Evolutionary conservation across 2,329 filamentous ascomycete species (phyloP), one percentile per base, ranked within the genome.

Genomic region (Neoascochyta sp.): DNA sequence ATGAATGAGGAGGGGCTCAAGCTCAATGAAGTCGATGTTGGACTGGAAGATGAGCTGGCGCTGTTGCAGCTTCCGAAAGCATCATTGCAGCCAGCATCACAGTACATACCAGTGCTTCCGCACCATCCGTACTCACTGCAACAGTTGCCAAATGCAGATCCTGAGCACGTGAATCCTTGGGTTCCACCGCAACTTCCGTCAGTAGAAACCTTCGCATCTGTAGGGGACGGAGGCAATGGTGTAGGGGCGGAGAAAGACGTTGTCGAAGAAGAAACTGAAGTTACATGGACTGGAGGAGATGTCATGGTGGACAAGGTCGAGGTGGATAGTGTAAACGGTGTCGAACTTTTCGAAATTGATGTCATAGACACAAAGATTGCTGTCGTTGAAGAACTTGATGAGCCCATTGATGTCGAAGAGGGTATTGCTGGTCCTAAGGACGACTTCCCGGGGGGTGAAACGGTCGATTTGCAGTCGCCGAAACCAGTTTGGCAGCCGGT

Each of bases 401-500:
- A 19, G 5, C 19, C 24, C 10, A 12, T 19, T 12, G 17, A 22
- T 28, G 22, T 34, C 9, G 32, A 28, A 23, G 20, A 13, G 10
- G 22, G 16, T 16, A 21, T 32, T n/a, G 24, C 17, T 14, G 25
- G 16, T 24, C 19, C 9, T 23, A 22, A 30, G 14, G 23, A 30
- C 18, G 16, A 13, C 24, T 36, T 36, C 10, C 12, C 24, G 4
- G 24, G 23, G 15, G 27, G 14, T 16, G 24, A 16, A 14, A 13
- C 22, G 7, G 26, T 13, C 16, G 22, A 24, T 4, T 16, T 43
- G 41, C 56, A 61, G 27, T 45, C 52, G 12, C 60, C 61, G 32
- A 60, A 63, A 7, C 27, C 45, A 22, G 43, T 36, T 23, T 63
- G 52, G 45, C 59, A 65, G 16, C 56, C 56, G 9, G 43, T 46